Evolutionary conservation across 495 filamentous ascomycete genomes (phyloP).

Genomic region (Neurospora cerealis): DNA sequence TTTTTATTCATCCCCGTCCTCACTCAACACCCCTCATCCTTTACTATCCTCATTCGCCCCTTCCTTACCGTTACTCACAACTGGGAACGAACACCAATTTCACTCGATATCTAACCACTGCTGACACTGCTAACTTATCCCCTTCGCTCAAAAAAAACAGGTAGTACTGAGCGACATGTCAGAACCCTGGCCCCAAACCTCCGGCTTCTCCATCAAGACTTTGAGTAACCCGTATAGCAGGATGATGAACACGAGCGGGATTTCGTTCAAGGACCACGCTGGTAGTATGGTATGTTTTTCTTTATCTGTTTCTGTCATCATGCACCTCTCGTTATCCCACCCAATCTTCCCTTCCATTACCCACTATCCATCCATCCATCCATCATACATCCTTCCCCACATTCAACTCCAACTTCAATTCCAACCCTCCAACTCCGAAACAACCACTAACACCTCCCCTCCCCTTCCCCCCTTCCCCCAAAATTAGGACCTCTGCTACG

Average conservation of each 20-base stretch:
- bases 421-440: neutral
- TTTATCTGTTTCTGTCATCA: no score
- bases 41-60: neutral
- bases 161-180: slow-evolving; percentile 97
- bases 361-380: neutral
- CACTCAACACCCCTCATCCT: neutral
- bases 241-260: slow-evolving; percentile 98
- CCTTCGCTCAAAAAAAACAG: slow-evolving; percentile 9
- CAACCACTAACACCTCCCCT: neutral
- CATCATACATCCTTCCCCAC: no score
- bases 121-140: no score
- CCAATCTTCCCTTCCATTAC: neutral
- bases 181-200: slow-evolving; percentile 78
- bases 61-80: no score
- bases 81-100: no score
- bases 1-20: neutral
- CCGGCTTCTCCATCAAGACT: slow-evolving; percentile 70
- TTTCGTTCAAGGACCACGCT: slow-evolving; percentile 74
- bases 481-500: slow-evolving; percentile 72
- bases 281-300: slow-evolving; percentile 76
- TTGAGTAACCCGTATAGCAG: slow-evolving; percentile 87
- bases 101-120: no score
- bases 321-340: no score
- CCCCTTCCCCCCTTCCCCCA: neutral
- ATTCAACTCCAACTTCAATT: neutral